These are phyloP conservation scores for Quercus lobata DNA, from an alignment of 331 rosid genomes.

Conservation along the genomic window DNA sequence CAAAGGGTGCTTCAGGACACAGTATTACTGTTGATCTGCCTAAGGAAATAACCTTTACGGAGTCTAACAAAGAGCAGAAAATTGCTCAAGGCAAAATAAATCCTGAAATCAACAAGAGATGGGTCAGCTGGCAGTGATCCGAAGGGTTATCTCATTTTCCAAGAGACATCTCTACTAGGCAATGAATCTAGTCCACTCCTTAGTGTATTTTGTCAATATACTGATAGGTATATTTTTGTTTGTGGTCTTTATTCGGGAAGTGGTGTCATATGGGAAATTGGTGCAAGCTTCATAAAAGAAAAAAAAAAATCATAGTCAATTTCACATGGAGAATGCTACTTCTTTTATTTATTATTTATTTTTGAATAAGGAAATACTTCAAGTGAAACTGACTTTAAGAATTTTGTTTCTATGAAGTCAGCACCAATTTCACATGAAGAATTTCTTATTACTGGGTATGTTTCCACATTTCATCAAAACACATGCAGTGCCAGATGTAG, in stretches of 20 bases:
- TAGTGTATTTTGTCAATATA: slow-evolving; percentile 21
- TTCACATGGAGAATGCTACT: not conserved
- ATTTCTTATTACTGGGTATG: no score
- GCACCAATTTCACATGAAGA: no score
- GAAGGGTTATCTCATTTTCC: slow-evolving; percentile 17
- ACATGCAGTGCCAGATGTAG: no score
- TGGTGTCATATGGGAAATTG: slow-evolving; percentile 14
- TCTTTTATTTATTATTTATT: no score
- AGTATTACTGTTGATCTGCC: not conserved
- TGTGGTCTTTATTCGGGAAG: not conserved
- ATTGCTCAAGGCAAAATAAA: slow-evolving; percentile 13
- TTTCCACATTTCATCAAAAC: no score
- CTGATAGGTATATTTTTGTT: slow-evolving; percentile 24
- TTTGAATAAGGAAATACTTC: no score
- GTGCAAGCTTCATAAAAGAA: not conserved
- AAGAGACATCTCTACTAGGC: slow-evolving; percentile 18
- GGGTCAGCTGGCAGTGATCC: slow-evolving; percentile 4
- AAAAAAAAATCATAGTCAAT: not conserved
- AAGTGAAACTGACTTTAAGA: no score
- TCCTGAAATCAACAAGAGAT: slow-evolving; percentile 6
- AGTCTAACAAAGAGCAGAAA: slow-evolving; percentile 1
- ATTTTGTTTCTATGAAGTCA: no score
- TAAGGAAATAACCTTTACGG: not conserved
- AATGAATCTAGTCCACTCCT: slow-evolving; percentile 17
- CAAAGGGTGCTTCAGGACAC: not conserved